Base-by-base conservation (phyloP, 75 land plant genomes). In the Isoetes taiwanensis region DNA sequence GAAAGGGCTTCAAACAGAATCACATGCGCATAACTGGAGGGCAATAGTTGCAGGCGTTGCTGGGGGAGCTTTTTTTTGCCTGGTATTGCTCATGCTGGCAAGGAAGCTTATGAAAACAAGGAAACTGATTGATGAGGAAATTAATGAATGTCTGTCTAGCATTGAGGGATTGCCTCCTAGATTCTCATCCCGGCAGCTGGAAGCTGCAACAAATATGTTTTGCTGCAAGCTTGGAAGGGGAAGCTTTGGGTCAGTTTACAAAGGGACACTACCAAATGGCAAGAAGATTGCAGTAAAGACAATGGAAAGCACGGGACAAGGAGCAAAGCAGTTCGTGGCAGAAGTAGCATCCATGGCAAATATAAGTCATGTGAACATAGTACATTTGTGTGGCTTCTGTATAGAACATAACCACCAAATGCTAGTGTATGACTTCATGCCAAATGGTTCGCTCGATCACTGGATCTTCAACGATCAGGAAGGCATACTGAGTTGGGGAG, bases 211-310 rank as follows among this genome's bases (percentile, higher is more conserved):
- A 63, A 75, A 78, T 41, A 75, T 72, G 59, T 84, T 84, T 33
- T 81, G 75, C 57, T 75, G 78, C 21, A 59, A 62, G 2, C 60
- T 81, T 42, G 88, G 88, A 14, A 62, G 72, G 5, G 88, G 85
- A 24, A 75, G 85, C 57, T 84, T 84, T 66, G 88, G 88, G 40
- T 73, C 85, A 41, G 85, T 84, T 28, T 84, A 77, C 62, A 70
- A 68, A 50, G 88, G 88, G 40, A 71, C 78, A 54, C 85, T 84
- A 48, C 37, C 68, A 41, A 72, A 72, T 48, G 88, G 85, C 2
- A 71, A 72, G 33, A 37, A 62, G 6, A 80, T 80, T 14, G 86
- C 86, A 56, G 74, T 83, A 30, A 83, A 83, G n/a, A n/a, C n/a
- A n/a, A n/a, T n/a, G n/a, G n/a, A n/a, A n/a, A n/a, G n/a, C n/a